Conservation (phyloP, 2,329 filamentous ascomycete species). For the Aspergillus sp. region DNA sequence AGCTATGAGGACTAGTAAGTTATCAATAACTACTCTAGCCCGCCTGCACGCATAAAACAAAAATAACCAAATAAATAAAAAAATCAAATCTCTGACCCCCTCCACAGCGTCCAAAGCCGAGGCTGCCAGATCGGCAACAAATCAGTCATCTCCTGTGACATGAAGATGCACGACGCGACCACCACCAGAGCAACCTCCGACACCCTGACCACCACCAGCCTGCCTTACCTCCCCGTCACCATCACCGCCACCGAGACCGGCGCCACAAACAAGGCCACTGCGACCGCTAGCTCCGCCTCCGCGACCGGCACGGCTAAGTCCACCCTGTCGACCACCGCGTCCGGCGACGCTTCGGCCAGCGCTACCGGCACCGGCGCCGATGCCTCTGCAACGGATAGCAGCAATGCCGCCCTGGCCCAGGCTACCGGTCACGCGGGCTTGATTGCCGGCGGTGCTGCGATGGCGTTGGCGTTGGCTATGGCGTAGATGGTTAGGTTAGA, state of each 20-base stretch:
- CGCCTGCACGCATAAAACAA: not conserved
- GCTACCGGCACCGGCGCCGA: not conserved
- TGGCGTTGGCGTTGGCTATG: constrained; percentile 28
- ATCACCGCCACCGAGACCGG: constrained; percentile 23
- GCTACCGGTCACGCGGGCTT: constrained; percentile 20
- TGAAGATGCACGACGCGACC: constrained; percentile 15
- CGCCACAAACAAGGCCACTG: constrained; percentile 14
- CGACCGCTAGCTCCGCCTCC: constrained; percentile 10
- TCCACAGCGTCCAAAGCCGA: constrained; percentile 5
- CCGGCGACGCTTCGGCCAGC: not conserved
- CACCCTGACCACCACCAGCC: constrained; percentile 12
- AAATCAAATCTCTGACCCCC: not conserved
- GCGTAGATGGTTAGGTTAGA: constrained; percentile 1
- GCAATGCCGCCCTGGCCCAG: constrained; percentile 24
- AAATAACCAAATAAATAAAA: not conserved
- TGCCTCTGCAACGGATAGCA: constrained; percentile 8
- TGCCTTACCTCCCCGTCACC: constrained; percentile 17
- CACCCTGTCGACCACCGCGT: constrained; percentile 10
- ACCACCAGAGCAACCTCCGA: constrained; percentile 9
- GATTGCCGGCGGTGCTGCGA: constrained; percentile 26
- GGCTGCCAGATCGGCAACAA: constrained; percentile 25
- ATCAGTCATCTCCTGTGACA: constrained; percentile 27
- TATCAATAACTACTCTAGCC: not conserved
- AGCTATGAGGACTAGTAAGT: constrained; percentile 15
- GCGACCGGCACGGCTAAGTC: not conserved